phyloP scores from a whole-genome alignment of 164 flowering plant genomes.

The Buxus sempervirens region DNA sequence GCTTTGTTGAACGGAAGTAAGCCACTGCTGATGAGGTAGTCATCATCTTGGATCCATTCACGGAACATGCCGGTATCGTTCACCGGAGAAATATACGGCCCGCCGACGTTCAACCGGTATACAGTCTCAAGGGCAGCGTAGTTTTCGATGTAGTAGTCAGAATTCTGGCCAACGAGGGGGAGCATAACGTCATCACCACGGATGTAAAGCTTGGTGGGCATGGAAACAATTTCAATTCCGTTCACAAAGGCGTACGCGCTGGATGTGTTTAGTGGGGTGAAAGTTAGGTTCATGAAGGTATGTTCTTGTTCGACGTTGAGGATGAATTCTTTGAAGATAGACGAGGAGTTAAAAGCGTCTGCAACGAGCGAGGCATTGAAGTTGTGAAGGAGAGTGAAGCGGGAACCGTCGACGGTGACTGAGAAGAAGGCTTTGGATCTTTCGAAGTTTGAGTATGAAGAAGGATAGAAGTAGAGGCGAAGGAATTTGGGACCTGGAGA shows the following conservation, averaged over 20 bases:
- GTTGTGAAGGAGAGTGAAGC: conserved; percentile 29
- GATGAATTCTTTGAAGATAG: conserved; percentile 23
- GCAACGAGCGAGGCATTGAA: conserved; percentile 28
- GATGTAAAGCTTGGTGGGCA: conserved; percentile 28
- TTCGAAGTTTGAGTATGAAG: conserved; percentile 12
- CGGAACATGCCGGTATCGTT: too few species aligned
- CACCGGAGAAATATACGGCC: too few species aligned
- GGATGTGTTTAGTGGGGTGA: conserved; percentile 13
- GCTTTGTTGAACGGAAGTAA: too few species aligned
- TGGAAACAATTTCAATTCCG: conserved; percentile 41
- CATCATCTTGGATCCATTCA: too few species aligned
- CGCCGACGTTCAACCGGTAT: not conserved
- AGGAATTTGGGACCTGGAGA: conserved; percentile 27
- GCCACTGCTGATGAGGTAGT: too few species aligned
- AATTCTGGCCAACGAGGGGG: not conserved
- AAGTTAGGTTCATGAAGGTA: conserved; percentile 29
- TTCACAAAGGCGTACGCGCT: conserved; percentile 32
- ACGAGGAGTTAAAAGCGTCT: not conserved
- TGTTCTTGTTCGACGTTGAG: conserved; percentile 7
- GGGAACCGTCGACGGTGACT: conserved; percentile 19
- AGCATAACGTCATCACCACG: not conserved
- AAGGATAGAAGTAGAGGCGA: conserved; percentile 30
- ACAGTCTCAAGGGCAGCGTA: conserved; percentile 20
- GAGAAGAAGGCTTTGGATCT: conserved; percentile 14
- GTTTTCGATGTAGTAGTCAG: conserved; percentile 5